Percentiles rank a stretch among this genome's conserved stretches.
phyloP scores from a whole-genome alignment of 441 rosid species.

The Populus hybrid region DNA sequence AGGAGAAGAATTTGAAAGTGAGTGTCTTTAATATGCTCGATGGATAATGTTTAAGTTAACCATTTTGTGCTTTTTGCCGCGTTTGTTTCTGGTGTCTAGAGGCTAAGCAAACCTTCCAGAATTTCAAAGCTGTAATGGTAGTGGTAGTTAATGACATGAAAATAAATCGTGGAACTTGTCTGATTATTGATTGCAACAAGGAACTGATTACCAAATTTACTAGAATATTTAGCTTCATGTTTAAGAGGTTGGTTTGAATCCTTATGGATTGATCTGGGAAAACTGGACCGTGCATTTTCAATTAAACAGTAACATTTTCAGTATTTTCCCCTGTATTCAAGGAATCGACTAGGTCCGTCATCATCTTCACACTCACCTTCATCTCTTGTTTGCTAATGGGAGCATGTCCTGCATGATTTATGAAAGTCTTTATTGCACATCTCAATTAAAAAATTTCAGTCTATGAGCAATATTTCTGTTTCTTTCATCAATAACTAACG shows the following conservation, averaged over 20 bases:
- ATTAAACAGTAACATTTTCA: not conserved
- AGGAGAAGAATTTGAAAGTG: conserved; percentile 86
- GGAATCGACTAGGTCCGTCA: not conserved
- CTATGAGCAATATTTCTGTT: not conserved
- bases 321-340: not conserved
- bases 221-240: no score
- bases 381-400: not conserved
- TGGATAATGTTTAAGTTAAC: no score
- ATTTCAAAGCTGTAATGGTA: no score
- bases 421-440: not conserved
- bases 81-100: no score
- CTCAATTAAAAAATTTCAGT: not conserved
- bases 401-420: not conserved
- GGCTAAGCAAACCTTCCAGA: no score
- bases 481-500: not conserved
- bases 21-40: not conserved
- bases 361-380: not conserved
- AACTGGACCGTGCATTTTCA: not conserved
- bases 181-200: no score
- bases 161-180: no score
- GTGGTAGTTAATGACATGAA: no score
- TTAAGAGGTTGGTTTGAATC: not conserved
- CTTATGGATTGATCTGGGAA: not conserved
- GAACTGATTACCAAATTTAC: not conserved
- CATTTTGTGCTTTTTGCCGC: not conserved